A percentile compares a stretch with the other conserved stretches of the same genome.
Evolutionary conservation across 768 basidiomycete species (phyloP).

Genomic region (Leucocoprinus birnbaumii): DNA sequence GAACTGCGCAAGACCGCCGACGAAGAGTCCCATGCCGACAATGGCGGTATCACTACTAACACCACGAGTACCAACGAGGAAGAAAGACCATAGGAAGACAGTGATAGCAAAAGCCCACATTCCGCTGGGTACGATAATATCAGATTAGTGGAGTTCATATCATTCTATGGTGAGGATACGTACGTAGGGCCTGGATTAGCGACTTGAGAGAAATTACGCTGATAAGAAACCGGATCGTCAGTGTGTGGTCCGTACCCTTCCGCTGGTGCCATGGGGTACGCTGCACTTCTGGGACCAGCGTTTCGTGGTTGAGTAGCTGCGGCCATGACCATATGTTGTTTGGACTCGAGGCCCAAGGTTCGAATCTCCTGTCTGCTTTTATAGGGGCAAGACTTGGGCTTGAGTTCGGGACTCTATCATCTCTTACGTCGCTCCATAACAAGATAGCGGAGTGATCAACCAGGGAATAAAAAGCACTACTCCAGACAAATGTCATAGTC

Average conservation of each 20-base stretch:
- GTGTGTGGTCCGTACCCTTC: constrained; percentile 13
- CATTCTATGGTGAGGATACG: background rate
- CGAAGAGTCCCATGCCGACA: constrained; percentile 60
- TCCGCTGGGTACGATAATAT: constrained; percentile 41
- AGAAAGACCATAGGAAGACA: constrained; percentile 55
- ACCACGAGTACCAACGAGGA: constrained; percentile 40
- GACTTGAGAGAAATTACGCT: constrained; percentile 12
- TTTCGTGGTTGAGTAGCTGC: too few species aligned
- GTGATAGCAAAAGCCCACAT: constrained; percentile 59
- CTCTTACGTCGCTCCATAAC: too few species aligned
- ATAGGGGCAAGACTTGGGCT: too few species aligned
- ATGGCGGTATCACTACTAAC: constrained; percentile 43
- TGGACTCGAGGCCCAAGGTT: too few species aligned
- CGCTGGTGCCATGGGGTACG: constrained; percentile 11
- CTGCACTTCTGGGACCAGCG: too few species aligned
- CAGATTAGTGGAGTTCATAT: too few species aligned
- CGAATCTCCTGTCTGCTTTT: too few species aligned
- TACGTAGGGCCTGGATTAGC: constrained; percentile 14
- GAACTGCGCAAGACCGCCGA: constrained; percentile 62
- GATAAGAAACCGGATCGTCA: constrained; percentile 15
- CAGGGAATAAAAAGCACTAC: too few species aligned
- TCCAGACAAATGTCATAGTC: too few species aligned
- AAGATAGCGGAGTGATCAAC: too few species aligned
- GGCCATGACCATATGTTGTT: too few species aligned
- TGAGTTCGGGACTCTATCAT: too few species aligned